Base-by-base conservation (phyloP, 2,329 filamentous ascomycete species). In the Ceratocystis harringtonii region DNA sequence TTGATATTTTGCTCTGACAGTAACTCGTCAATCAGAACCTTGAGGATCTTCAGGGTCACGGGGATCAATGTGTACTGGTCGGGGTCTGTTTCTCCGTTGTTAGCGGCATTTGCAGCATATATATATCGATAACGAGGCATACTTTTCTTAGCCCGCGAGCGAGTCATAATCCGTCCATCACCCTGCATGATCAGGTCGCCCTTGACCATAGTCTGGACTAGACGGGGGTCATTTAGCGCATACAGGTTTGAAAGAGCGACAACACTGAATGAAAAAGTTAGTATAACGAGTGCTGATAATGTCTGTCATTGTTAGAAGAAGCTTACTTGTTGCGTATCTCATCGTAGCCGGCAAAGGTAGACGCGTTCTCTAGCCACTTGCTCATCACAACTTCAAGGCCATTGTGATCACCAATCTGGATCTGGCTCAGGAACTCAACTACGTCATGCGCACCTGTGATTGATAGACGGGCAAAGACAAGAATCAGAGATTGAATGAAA, bases 321-420 rank as follows among this genome's bases (percentile, higher is more conserved):
- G 78, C 85, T 75, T 78, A 92, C 89, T 97, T 99, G 75, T 96
- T 90, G 70, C 92, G 84, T 70, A 97, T 97, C 75, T 96, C 92
- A 71, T 97, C 92, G 71, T 96, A 99, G 12, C 94, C 94, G n/a
- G 91, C 91, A 76, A 99, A 99, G 75, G 88, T 95, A 75, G 95
- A 84, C 3, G 91, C 96, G 75, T 97, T 96, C 77, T 97, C 94
- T 0, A 99, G 80, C 94, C 94, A 99, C 76, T 97, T 96, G 75
- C 86, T 82, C 69, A 97, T 78, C 2, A 99, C 94, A 28, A 96
- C 86, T 69, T 92, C 84, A 6, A 99, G 78, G n/a, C 92, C 94
- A 71, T 82, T 95, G 72, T 88, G 81, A 19, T 86, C 86, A 61
- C 84, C 84, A 69, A 97, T 88, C 70, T 90, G 83, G 68, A 96